Percentiles rank a stretch among this genome's conserved stretches.
Evolutionary conservation across 371 early-diverging fungal genomes (phyloP).

Genomic region (Rhizopus arrhizus): DNA sequence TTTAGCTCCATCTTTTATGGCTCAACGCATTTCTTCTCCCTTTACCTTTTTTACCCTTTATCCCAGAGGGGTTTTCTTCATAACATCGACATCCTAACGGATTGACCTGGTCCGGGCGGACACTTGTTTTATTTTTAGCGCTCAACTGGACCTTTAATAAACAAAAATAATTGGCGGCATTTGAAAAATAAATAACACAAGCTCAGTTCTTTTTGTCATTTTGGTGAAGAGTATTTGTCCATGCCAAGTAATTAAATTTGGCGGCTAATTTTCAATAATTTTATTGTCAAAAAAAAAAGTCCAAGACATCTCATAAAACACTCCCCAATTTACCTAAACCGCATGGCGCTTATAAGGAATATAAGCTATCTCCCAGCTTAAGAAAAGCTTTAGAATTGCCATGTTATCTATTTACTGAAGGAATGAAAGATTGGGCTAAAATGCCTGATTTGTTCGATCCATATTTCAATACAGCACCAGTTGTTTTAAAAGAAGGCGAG

Average conservation of each 20-base stretch:
- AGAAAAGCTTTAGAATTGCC: conserved; percentile 13
- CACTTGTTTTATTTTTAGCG: no score
- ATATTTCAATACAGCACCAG: conserved; percentile 11
- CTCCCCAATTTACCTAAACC: conserved; percentile 14
- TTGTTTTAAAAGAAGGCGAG: conserved; percentile 14
- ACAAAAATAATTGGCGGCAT: neutral
- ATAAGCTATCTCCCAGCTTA: conserved; percentile 11
- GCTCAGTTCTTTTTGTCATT: conserved; percentile 20
- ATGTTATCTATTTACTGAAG: conserved; percentile 13
- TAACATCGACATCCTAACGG: no score
- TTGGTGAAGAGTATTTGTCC: conserved; percentile 22
- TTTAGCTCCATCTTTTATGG: no score
- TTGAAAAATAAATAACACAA: conserved; percentile 4
- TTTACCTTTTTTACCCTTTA: no score
- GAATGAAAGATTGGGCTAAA: conserved; percentile 11
- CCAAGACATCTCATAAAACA: conserved; percentile 6
- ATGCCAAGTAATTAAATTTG: no score
- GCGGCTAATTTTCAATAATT: neutral
- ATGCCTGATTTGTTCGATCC: conserved; percentile 14
- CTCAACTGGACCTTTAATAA: no score
- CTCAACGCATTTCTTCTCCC: no score
- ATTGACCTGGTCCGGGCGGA: no score
- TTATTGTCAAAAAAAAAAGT: neutral
- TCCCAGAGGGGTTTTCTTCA: no score
- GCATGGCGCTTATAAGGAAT: conserved; percentile 7